Conservation (phyloP, 805 yeast species). For the Starmerella apicola region DNA sequence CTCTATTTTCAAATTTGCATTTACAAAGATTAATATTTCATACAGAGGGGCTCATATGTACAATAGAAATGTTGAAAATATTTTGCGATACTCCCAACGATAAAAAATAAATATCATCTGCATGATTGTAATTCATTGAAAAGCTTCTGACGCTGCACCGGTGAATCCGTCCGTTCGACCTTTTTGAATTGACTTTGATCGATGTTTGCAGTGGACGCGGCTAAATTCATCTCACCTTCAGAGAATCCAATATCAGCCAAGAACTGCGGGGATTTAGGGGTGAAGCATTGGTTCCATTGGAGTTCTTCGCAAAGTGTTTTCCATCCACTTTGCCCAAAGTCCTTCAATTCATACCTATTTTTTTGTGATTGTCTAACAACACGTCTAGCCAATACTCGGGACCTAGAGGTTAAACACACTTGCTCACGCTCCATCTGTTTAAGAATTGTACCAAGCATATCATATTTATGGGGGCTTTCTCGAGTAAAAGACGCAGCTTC, state of each 20-base stretch:
- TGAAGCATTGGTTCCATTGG: conserved; percentile 4
- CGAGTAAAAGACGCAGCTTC: conserved; percentile 5
- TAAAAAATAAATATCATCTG: too few species aligned
- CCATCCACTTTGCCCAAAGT: conserved; percentile 9
- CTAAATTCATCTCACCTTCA: background rate
- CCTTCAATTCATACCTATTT: conserved; percentile 1
- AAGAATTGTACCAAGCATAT: conserved; percentile 14
- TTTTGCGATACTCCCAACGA: too few species aligned
- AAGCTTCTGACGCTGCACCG: background rate
- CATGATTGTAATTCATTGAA: too few species aligned
- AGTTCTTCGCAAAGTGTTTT: conserved; percentile 1
- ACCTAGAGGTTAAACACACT: conserved; percentile 11
- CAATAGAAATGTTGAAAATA: too few species aligned
- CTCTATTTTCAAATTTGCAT: too few species aligned
- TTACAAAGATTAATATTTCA: too few species aligned
- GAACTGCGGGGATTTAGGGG: conserved; percentile 1
- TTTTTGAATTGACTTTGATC: conserved; percentile 5
- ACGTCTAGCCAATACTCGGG: conserved; percentile 11
- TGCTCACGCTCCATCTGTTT: conserved; percentile 10
- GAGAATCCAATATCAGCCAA: conserved; percentile 9
- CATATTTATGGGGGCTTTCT: conserved; percentile 2
- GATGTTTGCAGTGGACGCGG: background rate
- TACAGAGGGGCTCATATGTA: too few species aligned
- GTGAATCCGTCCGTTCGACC: conserved; percentile 10
- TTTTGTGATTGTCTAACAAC: background rate